Base-by-base conservation (phyloP, 495 filamentous ascomycete species). In the Trichoderma erinaceum region DNA sequence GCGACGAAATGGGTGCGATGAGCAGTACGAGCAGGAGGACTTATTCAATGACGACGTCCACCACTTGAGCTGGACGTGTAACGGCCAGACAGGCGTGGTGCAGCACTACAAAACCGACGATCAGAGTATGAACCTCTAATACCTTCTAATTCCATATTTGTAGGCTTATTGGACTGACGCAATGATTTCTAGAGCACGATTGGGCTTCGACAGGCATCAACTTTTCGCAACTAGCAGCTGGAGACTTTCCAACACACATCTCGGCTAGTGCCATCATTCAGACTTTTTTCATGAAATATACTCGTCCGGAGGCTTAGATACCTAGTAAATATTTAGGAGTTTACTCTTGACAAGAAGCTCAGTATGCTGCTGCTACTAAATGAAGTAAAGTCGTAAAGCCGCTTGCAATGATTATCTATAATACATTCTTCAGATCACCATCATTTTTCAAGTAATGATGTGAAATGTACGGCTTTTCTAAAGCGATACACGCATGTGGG, bases 41-140 rank as follows among this genome's bases (percentile, higher is more conserved):
- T 71, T 70, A 41, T 76, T 76, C 35, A 70, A 66, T 23, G 73
- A 73, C n/a, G 72, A 75, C 32, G 75, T 76, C 27, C 72, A 72
- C 16, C 73, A 74, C 56, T 72, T 70, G 2, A 73, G 68, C 5
- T 81, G 80, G 80, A 74, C 73, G 12, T 81, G 81, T 64, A 29
- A 29, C 3, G 75, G 70, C 2, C 70, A 71, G 23, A 69, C 71
- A 67, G 80, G 77, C 5, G 76, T 73, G 68, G 69, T 82, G 64
- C 80, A 84, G 68, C 80, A 83, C 64, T 83, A 80, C 72, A 81
- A 81, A 43, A 73, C 82, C 41, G 76, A 78, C 66, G 74, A 78
- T 13, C 63, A 65, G 29, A 65, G 63, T 38, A 81, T 75, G 75
- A 41, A 10, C 25, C 56, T 12, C 56, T 13, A 6, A 32, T 61